Percentiles rank a stretch among this genome's conserved stretches.
These are phyloP conservation scores for Simmondsia chinensis DNA, from an alignment of 148 eudicot genomes.

Conservation along the genomic window DNA sequence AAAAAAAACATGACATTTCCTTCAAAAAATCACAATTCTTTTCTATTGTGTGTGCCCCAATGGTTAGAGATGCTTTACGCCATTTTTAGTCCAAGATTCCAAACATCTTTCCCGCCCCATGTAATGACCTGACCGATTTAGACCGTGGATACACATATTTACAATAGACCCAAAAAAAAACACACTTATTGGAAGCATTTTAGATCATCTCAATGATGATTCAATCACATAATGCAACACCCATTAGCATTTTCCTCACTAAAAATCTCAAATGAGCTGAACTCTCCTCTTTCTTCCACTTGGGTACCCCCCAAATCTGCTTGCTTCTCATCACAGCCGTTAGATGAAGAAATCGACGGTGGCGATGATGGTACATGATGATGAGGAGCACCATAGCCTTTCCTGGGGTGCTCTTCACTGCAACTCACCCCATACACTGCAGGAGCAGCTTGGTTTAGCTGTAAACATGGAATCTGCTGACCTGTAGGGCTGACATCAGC, in stretches of 20 bases:
- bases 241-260: slow-evolving; percentile 76
- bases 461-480: slow-evolving; percentile 14
- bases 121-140: too few species aligned
- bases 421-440: slow-evolving; percentile 34
- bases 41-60: too few species aligned
- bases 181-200: too few species aligned
- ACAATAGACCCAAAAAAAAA: too few species aligned
- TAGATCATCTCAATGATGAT: too few species aligned
- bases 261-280: slow-evolving; percentile 42
- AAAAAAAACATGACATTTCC: too few species aligned
- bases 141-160: too few species aligned
- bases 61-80: too few species aligned
- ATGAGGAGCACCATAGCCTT: slow-evolving; percentile 17
- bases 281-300: too few species aligned
- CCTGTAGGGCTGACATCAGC: slow-evolving; percentile 29
- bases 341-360: slow-evolving; percentile 6
- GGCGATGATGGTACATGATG: slow-evolving; percentile 28
- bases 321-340: slow-evolving; percentile 2
- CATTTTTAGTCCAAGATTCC: too few species aligned
- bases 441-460: slow-evolving; percentile 15
- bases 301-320: slow-evolving; percentile 17
- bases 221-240: slow-evolving; percentile 63
- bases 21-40: too few species aligned
- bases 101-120: too few species aligned
- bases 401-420: slow-evolving; percentile 30